Evolutionary conservation across 2,329 filamentous ascomycete genomes (phyloP), one percentile per base, ranked within the genome.

Genomic region (Aspergillus thermomutatus): DNA sequence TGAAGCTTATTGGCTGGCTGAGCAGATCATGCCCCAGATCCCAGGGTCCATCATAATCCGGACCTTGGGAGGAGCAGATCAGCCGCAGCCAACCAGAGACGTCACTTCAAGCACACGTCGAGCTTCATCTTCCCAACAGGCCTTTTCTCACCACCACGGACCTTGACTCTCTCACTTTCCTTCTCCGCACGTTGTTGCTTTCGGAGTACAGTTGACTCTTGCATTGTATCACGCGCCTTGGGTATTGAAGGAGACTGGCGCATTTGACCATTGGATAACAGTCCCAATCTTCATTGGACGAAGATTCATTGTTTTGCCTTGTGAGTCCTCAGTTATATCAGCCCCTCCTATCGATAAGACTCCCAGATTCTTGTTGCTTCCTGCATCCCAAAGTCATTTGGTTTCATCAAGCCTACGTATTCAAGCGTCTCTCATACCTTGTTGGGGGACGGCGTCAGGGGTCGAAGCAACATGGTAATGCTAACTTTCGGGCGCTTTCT

Each of bases 401-500:
- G 6, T 27, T 25, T 11, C 26, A 40, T 31, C 21, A 21, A 43
- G 43, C 19, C 37, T 45, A 19, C 21, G 41, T 45, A 17, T 28
- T n/a, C 34, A 27, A 28, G 27, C 34, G n/a, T 45, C 19, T 50
- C 10, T 55, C 26, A 46, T 41, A 6, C 31, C 23, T 25, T 50
- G 45, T 26, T 50, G 52, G 46, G 48, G 27, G 27, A 57, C 48
- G 11, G 21, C 52, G n/a, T 28, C 21, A 25, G 25, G 27, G 43
- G 34, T 23, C 9, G 49, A 41, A 53, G 49, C 52, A 72, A 34
- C 9, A 72, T 72, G 71, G 68, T 65, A 50, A 71, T 75, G 71
- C 72, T 75, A 66, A 75, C 69, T 28, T 68, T 74, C 50, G 63
- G 60, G 25, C 72, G 72, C 52, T 73, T 75, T 54, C 66, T 72